These are phyloP conservation scores for Dittrichia graveolens DNA, from an alignment of 129 eudicot genomes.

Conservation along the genomic window DNA sequence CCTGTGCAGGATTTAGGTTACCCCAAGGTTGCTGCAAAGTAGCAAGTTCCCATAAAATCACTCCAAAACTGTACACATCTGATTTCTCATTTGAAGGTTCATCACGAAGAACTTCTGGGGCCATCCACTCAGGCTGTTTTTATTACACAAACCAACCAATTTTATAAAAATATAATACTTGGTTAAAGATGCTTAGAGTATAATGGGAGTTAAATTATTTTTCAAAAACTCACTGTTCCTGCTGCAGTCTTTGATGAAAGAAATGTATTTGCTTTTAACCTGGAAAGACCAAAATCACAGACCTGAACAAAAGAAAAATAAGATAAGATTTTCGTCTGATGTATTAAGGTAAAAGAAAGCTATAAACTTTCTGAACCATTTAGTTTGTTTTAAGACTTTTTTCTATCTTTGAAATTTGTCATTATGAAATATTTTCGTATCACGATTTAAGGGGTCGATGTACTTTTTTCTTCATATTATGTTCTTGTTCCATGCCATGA, in stretches of 20 bases:
- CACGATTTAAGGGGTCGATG: too few species aligned
- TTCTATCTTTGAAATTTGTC: too few species aligned
- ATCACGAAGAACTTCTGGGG: slow-evolving; percentile 96
- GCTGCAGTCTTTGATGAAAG: slow-evolving; percentile 98
- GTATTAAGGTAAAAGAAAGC: too few species aligned
- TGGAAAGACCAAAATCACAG: slow-evolving; percentile 97
- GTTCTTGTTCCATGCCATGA: too few species aligned
- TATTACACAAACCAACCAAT: background rate
- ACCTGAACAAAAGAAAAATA: slow-evolving; percentile 46
- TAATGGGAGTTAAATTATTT: background rate
- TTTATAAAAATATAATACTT: background rate
- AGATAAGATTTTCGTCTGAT: background rate
- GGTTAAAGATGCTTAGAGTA: slow-evolving; percentile 9
- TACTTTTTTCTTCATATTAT: too few species aligned
- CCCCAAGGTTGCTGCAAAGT: slow-evolving; percentile 97
- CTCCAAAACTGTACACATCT: slow-evolving; percentile 95
- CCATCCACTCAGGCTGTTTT: slow-evolving; percentile 98
- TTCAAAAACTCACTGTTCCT: slow-evolving; percentile 72
- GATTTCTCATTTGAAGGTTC: slow-evolving; percentile 97
- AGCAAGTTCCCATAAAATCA: slow-evolving; percentile 91
- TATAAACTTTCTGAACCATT: too few species aligned
- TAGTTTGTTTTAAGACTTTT: too few species aligned
- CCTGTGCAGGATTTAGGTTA: slow-evolving; percentile 94
- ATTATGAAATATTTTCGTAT: too few species aligned
- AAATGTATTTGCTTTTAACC: slow-evolving; percentile 91